Percentiles rank a stretch among this genome's conserved stretches.
phyloP scores from a whole-genome alignment of 2,329 filamentous ascomycete species.

The Aspergillus tamarii region DNA sequence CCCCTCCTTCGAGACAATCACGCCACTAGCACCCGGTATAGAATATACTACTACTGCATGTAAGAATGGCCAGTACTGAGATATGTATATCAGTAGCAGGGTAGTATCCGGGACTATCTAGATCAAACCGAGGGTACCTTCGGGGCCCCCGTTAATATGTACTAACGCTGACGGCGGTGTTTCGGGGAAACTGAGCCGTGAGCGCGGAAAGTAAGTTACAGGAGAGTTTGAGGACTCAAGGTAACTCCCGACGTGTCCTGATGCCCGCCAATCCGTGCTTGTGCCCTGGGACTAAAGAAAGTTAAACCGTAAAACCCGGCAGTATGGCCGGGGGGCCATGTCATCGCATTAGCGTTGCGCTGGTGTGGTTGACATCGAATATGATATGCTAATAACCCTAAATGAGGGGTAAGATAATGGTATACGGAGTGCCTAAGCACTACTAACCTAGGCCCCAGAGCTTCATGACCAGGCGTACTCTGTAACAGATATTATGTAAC shows the following conservation, averaged over 20 bases:
- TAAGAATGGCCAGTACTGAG: background rate
- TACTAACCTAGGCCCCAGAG: background rate
- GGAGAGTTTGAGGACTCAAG: background rate
- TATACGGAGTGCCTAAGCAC: background rate
- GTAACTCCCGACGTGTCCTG: constrained; percentile 1
- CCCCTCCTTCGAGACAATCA: background rate
- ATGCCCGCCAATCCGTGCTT: background rate
- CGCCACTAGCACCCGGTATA: background rate
- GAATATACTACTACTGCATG: background rate
- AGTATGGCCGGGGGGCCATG: constrained; percentile 31
- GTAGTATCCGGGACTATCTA: background rate
- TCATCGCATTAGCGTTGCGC: constrained; percentile 31
- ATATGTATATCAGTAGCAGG: background rate
- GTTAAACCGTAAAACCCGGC: constrained; percentile 30
- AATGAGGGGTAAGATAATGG: background rate
- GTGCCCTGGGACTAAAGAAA: constrained; percentile 8
- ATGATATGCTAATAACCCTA: background rate
- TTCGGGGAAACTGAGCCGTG: background rate
- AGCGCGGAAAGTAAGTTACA: background rate
- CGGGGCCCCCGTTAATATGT: background rate
- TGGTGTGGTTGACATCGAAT: constrained; percentile 15
- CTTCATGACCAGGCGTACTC: background rate
- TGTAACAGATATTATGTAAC: background rate
- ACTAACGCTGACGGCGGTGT: background rate
- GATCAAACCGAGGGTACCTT: background rate